Percentiles rank a stretch among this genome's conserved stretches.
Evolutionary conservation across 768 basidiomycete species (phyloP).

Genomic region (Lentinula edodes): DNA sequence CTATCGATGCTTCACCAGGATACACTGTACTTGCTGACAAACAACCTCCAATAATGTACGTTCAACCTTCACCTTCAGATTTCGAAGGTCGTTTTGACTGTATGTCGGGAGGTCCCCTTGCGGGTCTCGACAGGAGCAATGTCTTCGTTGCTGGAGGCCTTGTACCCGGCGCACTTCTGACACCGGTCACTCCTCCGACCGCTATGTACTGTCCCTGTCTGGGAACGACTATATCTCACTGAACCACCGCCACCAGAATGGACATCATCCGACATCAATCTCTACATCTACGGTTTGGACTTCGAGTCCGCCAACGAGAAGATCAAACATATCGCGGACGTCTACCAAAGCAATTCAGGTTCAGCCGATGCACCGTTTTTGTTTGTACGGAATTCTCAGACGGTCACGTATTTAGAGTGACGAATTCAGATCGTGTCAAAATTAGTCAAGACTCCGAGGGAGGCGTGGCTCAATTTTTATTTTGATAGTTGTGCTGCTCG

Average conservation of each 20-base stretch:
- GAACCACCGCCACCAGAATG: constrained; percentile 8
- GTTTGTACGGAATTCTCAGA: constrained; percentile 14
- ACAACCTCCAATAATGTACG: not conserved
- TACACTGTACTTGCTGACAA: constrained; percentile 9
- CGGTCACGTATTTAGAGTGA: constrained; percentile 13
- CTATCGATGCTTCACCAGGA: constrained; percentile 6
- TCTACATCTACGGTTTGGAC: constrained; percentile 12
- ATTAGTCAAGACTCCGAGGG: constrained; percentile 9
- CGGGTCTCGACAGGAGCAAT: constrained; percentile 12
- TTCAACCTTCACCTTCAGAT: constrained; percentile 9
- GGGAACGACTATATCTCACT: not conserved
- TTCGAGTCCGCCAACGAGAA: constrained; percentile 10
- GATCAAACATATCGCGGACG: constrained; percentile 10
- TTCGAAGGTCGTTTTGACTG: constrained; percentile 8
- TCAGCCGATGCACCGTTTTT: constrained; percentile 10
- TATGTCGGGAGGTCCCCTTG: constrained; percentile 12
- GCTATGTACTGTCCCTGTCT: not conserved
- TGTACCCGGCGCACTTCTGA: constrained; percentile 11
- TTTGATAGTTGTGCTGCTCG: constrained; percentile 13
- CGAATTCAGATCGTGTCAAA: constrained; percentile 15
- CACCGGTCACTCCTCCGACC: constrained; percentile 4
- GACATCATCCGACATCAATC: constrained; percentile 12
- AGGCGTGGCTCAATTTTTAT: constrained; percentile 12
- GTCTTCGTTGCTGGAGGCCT: constrained; percentile 13
- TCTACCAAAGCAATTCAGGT: constrained; percentile 8